Conservation (phyloP, 305 asterid genomes). For the Plantago coronopus region DNA sequence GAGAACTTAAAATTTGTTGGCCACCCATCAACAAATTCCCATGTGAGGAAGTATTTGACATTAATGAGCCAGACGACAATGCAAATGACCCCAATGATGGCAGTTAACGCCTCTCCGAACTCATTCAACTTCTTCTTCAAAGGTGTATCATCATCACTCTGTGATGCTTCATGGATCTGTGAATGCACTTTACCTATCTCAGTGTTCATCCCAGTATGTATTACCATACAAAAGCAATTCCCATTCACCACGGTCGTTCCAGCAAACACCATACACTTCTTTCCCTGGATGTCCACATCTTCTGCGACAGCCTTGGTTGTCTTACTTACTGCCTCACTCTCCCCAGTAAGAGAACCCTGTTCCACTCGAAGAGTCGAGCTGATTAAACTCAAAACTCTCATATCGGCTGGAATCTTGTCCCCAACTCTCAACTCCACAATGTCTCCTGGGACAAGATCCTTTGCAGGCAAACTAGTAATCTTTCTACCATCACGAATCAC, state of each 20-base stretch:
- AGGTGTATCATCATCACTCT: conserved; percentile 87
- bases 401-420: conserved; percentile 91
- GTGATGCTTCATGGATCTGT: conserved; percentile 93
- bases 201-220: conserved; percentile 80
- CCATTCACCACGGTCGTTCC: conserved; percentile 98
- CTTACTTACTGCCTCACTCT: conserved; percentile 92
- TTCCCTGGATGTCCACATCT: conserved; percentile 92
- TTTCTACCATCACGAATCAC: conserved; percentile 79
- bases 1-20: conserved; percentile 89
- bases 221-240: conserved; percentile 77
- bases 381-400: conserved; percentile 78
- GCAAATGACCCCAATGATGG: conserved; percentile 78
- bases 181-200: conserved; percentile 91
- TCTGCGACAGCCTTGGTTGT: conserved; percentile 67
- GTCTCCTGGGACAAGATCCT: conserved; percentile 94
- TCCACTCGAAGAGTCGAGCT: conserved; percentile 83
- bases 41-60: conserved; percentile 85
- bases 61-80: conserved; percentile 89
- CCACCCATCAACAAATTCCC: conserved; percentile 95
- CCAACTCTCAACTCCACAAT: conserved; percentile 92
- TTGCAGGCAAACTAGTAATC: conserved; percentile 57
- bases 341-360: conserved; percentile 97
- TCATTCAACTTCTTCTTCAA: conserved; percentile 94
- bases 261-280: conserved; percentile 94
- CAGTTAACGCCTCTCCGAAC: conserved; percentile 90